Evolutionary conservation across 2,329 filamentous ascomycete genomes (phyloP), one percentile per base, ranked within the genome.

Genomic region (Penicillium frequentans): DNA sequence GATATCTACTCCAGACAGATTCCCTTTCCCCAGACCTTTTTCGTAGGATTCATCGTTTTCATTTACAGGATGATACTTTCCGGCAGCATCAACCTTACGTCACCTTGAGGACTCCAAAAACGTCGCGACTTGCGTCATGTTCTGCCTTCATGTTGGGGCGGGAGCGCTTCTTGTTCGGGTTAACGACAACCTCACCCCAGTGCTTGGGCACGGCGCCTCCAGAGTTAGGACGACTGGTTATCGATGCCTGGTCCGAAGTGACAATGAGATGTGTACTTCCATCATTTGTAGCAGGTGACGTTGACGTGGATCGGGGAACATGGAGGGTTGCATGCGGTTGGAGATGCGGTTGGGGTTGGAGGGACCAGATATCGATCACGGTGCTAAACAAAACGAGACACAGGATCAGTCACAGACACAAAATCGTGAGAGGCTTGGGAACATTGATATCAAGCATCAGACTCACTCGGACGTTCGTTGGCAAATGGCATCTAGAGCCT

Each of bases 401-500:
- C 31, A 47, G 11, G n/a, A 44, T 45, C 27, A 26, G 21, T 13
- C 16, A 13, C 1, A 53, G n/a, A 16, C 13, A 3, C 3, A 5
- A 39, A 3, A 14, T 8, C 3, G 10, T 5, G 19, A 42, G 19
- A 14, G 19, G 0, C 5, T 23, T 19, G 19, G 5, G 24, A 16
- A 11, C 9, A 16, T 43, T 7, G 10, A 16, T 16, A 11, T 23
- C 2, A 8, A 23, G 4, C 21, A 11, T 19, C 21, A 27, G 37
- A 67, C 73, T 70, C 59, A 79, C 77, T 79, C 77, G n/a, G 77
- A 79, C 52, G 77, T 73, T 48, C 74, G 70, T 61, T 79, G 77
- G 62, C 77, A 79, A 59, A 79, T 79, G 5, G 75, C 73, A 58
- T 79, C 76, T 42, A 79, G 63, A 8, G 76, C 77, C 63, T 79